Percentiles rank a stretch among this genome's conserved stretches.
Conservation (phyloP, 179 eudicot genomes). For the Monotropa hypopitys region DNA sequence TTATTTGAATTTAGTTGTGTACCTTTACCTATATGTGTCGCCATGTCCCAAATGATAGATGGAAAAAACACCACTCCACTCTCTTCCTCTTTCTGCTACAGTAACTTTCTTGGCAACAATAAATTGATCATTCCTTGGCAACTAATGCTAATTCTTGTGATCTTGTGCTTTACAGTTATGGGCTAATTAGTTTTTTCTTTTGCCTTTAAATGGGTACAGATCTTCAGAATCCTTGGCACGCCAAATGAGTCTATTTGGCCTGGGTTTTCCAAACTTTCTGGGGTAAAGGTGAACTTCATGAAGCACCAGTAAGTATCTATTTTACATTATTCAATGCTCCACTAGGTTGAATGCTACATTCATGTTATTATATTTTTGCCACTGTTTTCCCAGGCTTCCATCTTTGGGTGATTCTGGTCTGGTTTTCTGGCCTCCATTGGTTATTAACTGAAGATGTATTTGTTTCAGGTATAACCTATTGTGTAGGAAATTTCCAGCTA, state of each 20-base stretch:
- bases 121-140: not conserved
- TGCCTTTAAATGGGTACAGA: slow-evolving; percentile 29
- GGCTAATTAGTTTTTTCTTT: not conserved
- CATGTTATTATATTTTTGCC: slow-evolving; percentile 51
- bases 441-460: slow-evolving; percentile 34
- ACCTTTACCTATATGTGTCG: too few species aligned
- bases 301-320: slow-evolving; percentile 83
- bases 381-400: slow-evolving; percentile 99
- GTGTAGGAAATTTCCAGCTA: slow-evolving; percentile 85
- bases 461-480: slow-evolving; percentile 81
- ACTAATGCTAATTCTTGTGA: not conserved
- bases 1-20: too few species aligned
- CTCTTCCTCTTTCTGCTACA: too few species aligned
- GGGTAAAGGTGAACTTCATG: slow-evolving; percentile 83
- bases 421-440: slow-evolving; percentile 80
- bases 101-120: too few species aligned
- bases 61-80: too few species aligned
- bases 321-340: slow-evolving; percentile 11
- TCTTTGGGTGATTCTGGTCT: slow-evolving; percentile 97
- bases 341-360: slow-evolving; percentile 15
- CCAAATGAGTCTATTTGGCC: slow-evolving; percentile 98
- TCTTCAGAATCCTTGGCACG: slow-evolving; percentile 84
- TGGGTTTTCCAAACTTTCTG: slow-evolving; percentile 82
- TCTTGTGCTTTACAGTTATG: not conserved
- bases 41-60: too few species aligned